Evolutionary conservation across 257 asterid species (phyloP).

Genomic region (Hygrophila difformis): DNA sequence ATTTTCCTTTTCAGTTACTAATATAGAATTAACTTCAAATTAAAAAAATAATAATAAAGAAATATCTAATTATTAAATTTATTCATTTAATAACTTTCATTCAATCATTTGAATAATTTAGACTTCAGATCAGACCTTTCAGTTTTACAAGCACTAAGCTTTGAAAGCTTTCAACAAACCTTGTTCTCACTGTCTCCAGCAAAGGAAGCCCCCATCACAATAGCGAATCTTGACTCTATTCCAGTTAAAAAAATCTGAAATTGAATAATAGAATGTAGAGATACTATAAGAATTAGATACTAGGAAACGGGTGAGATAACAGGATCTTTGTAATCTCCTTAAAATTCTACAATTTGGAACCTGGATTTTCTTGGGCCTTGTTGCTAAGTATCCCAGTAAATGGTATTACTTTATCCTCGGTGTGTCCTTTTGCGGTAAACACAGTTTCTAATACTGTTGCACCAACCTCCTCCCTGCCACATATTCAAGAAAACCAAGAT

Average conservation of each 20-base stretch:
- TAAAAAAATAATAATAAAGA: no score
- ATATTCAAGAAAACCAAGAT: no score
- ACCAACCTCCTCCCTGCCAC: slow-evolving; percentile 95
- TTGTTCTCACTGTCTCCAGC: slow-evolving; percentile 48
- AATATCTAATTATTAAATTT: no score
- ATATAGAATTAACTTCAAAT: no score
- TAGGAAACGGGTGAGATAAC: no score
- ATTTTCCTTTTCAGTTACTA: no score
- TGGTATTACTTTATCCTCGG: slow-evolving; percentile 42
- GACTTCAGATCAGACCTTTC: no score
- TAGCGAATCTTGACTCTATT: slow-evolving; percentile 57
- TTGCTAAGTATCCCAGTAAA: slow-evolving; percentile 62
- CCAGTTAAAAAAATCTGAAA: slow-evolving; percentile 66
- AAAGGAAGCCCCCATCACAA: slow-evolving; percentile 75
- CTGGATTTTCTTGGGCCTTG: slow-evolving; percentile 58
- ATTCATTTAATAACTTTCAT: no score
- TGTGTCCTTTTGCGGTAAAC: slow-evolving; percentile 50
- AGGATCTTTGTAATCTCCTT: neutral
- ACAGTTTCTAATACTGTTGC: slow-evolving; percentile 44
- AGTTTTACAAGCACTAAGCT: no score
- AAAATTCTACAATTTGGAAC: slow-evolving; percentile 13
- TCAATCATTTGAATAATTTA: no score
- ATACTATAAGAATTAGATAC: neutral
- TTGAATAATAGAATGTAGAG: slow-evolving; percentile 3
- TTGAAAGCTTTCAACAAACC: no score